Evolutionary conservation across 495 filamentous ascomycete genomes (phyloP), one percentile per base, ranked within the genome.

Genomic region (Tuber melanosporum): DNA sequence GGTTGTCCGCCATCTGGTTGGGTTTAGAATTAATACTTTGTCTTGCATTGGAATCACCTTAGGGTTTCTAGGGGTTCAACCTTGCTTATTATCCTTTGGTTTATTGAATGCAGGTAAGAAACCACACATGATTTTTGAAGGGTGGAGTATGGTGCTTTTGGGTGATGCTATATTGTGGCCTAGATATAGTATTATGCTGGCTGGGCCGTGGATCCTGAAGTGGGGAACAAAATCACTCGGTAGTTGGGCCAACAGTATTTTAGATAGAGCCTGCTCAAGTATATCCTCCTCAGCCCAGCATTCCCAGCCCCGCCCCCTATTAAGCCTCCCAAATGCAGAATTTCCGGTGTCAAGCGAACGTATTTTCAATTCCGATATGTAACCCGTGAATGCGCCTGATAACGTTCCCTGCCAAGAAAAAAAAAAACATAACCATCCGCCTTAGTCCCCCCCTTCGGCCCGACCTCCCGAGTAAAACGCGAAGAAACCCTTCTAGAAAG

Each of bases 321-420:
- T n/a, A 32, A 12, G 15, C 52, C 14, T 36, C 57, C 26, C 26
- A 17, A 17, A 32, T 17, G 26, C 26, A 66, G 57, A 12, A 32
- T 66, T 66, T 36, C 57, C 57, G 57, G 26, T 62, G n/a, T 17
- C 14, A 66, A 66, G 26, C 32, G 57, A 36, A 32, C 26, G 57
- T 32, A 36, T 66, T 66, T 36, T 36, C 14, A 66, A 66, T 66
- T 66, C 26, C 57, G 26, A 66, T 66, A n/a, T 62, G 52, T 57
- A 66, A 66, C 26, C 57, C 57, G 32, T 66, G 26, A 66, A 66
- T 66, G 57, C 57, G 57, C 57, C 57, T 36, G 57, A 66, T 66
- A 66, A 36, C 14, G 57, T 66, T 66, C 26, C 12, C 26, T 66
- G 12, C 26, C 12, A 17, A 36, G 10, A 14, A 62, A 62, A 62